Base-by-base conservation (phyloP, 2,329 filamentous ascomycete genomes). In the Hypoxylon sp. region DNA sequence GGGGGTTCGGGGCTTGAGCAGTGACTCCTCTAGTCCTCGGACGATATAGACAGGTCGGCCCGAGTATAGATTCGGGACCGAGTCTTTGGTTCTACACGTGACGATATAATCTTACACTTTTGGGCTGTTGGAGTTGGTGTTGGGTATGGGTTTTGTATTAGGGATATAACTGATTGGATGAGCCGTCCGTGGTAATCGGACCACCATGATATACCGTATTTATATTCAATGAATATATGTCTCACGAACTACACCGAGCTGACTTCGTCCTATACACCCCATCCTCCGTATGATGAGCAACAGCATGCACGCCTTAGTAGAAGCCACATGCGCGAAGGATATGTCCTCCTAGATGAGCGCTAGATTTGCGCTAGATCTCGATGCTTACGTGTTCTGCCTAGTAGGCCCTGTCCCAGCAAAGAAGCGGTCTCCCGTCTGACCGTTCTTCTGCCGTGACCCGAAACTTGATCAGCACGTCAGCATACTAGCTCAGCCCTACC, bases 1-100 rank as follows among this genome's bases (percentile, higher is more conserved):
- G 82, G 78, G 2, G 70, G 65, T 12, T 56, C 64, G 19, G 70
- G 62, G 14, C 50, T 69, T 29, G 69, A 73, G 53, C 32, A 56
- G 39, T 67, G 30, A 71, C 56, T 58, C n/a, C 27, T 11, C 23
- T 52, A 7, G 25, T 32, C 11, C 16, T 47, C 37, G 27, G 34
- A 16, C 21, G 21, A 37, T 52, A 8, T 30, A 8, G 29, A 29
- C 39, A 47, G 23, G 19, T 5, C 39, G 21, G 27, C 46, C 25
- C n/a, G 34, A 19, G 29, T 23, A 27, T 25, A 50, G 14, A 3
- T 45, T 59, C 16, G 21, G 34, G 46, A 43, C n/a, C 21, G 25
- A 21, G 29, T 51, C 23, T 55, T 43, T 37, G 19, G 12, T 21
- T 52, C 29, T 16, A 45, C 45, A 30, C 30, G 21, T 6, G 29